Evolutionary conservation across 768 basidiomycete species (phyloP).

Genomic region (Boletellus emodensis): DNA sequence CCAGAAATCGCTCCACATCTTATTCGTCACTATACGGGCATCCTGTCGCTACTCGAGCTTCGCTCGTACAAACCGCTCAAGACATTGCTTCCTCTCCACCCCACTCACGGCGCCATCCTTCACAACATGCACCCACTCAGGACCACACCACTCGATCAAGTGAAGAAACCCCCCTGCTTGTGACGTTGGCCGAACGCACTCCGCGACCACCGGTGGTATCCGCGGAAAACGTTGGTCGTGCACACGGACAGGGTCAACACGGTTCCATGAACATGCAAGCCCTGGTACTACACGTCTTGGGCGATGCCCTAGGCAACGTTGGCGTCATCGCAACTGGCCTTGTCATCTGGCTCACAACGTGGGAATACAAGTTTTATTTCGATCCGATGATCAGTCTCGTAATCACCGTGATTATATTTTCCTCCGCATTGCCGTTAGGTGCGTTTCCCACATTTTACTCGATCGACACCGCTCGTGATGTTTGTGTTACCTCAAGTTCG

Average conservation of each 20-base stretch:
- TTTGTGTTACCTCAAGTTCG: constrained; percentile 47
- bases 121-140: constrained; percentile 2
- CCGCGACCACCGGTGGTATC: constrained; percentile 9
- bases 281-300: constrained; percentile 88
- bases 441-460: constrained; percentile 17
- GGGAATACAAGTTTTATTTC: constrained; percentile 84
- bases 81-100: constrained; percentile 53
- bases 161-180: constrained; percentile 48
- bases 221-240: constrained; percentile 11
- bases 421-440: constrained; percentile 90
- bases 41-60: constrained; percentile 66
- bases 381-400: constrained; percentile 92
- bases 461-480: constrained; percentile 1
- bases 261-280: constrained; percentile 99
- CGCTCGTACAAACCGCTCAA: constrained; percentile 78
- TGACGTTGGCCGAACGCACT: neutral
- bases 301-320: constrained; percentile 96
- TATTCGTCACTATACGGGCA: constrained; percentile 70
- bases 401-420: constrained; percentile 96
- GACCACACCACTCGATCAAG: constrained; percentile 10
- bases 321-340: constrained; percentile 96
- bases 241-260: constrained; percentile 39
- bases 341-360: constrained; percentile 86
- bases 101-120: neutral
- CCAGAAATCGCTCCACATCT: constrained; percentile 38